Evolutionary conservation across 2,329 filamentous ascomycete genomes (phyloP).

Genomic region (Zymoseptoria brevis): DNA sequence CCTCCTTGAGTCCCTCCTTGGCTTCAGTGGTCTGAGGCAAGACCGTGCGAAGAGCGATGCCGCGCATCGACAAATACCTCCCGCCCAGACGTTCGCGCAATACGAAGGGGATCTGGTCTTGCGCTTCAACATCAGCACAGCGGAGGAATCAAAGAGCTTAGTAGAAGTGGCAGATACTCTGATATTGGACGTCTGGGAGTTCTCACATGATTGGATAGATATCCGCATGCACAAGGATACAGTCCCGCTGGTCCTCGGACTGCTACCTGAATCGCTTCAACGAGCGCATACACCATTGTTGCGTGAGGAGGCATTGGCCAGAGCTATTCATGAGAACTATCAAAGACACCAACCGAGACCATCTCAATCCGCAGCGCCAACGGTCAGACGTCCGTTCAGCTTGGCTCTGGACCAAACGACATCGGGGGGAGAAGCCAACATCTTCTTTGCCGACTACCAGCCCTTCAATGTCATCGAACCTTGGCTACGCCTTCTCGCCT

Average conservation of each 20-base stretch:
- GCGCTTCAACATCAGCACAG: conserved; percentile 69
- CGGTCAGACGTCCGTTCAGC: conserved; percentile 15
- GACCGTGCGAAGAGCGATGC: neutral
- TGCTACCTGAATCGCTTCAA: conserved; percentile 68
- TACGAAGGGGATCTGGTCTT: conserved; percentile 82
- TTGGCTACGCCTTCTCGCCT: conserved; percentile 85
- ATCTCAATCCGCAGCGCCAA: conserved; percentile 2
- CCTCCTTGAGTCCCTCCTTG: conserved; percentile 11
- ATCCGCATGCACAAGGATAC: conserved; percentile 69
- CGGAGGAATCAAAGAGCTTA: conserved; percentile 61
- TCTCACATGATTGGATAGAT: conserved; percentile 73
- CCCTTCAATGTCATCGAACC: conserved; percentile 74
- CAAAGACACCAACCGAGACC: conserved; percentile 35
- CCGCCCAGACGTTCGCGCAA: conserved; percentile 24
- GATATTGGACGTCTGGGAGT: conserved; percentile 86
- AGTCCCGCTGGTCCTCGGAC: conserved; percentile 66
- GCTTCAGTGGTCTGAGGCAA: neutral
- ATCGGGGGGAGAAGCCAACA: conserved; percentile 39
- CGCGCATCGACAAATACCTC: conserved; percentile 5
- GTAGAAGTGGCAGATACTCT: conserved; percentile 66
- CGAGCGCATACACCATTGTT: conserved; percentile 67
- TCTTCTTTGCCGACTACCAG: conserved; percentile 92
- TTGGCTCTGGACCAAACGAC: conserved; percentile 19
- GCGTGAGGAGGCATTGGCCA: conserved; percentile 59
- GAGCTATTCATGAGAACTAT: conserved; percentile 69